Percentiles rank a stretch among this genome's conserved stretches.
Conservation (phyloP, 768 basidiomycete genomes). For the Strobilomyces dryophilus region DNA sequence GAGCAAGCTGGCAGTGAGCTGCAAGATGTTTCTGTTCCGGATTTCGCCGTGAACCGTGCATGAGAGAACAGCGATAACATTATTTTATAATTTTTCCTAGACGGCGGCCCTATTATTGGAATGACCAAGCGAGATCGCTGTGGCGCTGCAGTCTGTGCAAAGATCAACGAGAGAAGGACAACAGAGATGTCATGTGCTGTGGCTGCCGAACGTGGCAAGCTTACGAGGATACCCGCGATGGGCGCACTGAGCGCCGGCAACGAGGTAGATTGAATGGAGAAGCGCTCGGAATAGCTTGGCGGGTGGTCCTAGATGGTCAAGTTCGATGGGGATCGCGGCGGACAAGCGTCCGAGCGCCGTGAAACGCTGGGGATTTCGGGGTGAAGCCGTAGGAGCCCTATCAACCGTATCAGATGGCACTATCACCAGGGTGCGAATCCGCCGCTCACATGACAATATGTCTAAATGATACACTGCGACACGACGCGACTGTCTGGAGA, state of each 20-base stretch:
- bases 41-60: conserved; percentile 13
- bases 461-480: conserved; percentile 4
- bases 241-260: conserved; percentile 8
- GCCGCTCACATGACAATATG: conserved; percentile 1
- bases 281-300: conserved; percentile 1
- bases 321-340: conserved; percentile 9
- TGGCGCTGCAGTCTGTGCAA: conserved; percentile 10
- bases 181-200: neutral
- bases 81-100: neutral
- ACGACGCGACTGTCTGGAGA: neutral
- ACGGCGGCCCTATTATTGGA: conserved; percentile 8
- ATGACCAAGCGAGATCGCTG: conserved; percentile 6
- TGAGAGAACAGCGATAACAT: neutral
- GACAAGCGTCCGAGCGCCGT: conserved; percentile 17
- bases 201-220: conserved; percentile 9
- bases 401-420: conserved; percentile 28
- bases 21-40: conserved; percentile 6
- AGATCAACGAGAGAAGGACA: conserved; percentile 14
- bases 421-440: conserved; percentile 17
- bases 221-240: conserved; percentile 10
- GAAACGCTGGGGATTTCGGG: conserved; percentile 16
- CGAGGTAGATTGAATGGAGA: conserved; percentile 6
- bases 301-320: neutral
- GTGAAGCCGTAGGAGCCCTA: conserved; percentile 13
- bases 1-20: neutral